Evolutionary conservation across 83 land plant genomes (phyloP).

Genomic region (Larix sibirica): DNA sequence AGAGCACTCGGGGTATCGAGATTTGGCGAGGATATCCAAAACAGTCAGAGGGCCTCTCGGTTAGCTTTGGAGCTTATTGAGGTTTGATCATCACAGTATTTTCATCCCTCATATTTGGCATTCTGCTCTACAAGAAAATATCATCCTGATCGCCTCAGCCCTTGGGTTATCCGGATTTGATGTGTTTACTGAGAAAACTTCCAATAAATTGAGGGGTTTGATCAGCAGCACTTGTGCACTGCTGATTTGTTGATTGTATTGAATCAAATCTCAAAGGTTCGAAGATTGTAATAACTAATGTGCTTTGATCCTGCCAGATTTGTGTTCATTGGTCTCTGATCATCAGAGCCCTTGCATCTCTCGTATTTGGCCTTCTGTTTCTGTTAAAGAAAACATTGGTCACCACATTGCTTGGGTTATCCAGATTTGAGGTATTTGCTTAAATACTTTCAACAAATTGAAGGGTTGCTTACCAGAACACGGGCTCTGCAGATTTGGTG

Average conservation of each 20-base stretch:
- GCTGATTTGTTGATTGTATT: not conserved
- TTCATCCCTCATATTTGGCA: not conserved
- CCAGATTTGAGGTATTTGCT: too few relatives aligned
- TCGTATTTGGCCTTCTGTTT: not conserved
- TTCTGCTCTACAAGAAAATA: not conserved
- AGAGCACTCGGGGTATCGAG: too few relatives aligned
- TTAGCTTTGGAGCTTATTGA: not conserved
- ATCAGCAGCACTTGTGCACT: not conserved
- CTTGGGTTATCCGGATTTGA: too few relatives aligned
- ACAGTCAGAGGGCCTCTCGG: too few relatives aligned
- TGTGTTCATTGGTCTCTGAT: not conserved
- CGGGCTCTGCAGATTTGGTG: not conserved
- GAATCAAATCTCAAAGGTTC: too few relatives aligned
- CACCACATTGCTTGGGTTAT: too few relatives aligned
- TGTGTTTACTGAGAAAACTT: too few relatives aligned
- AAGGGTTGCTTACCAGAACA: not conserved
- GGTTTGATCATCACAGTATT: not conserved
- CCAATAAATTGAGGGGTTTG: not conserved
- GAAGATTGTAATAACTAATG: conserved; percentile 1
- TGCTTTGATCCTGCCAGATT: not conserved
- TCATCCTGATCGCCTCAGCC: too few relatives aligned
- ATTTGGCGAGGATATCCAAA: too few relatives aligned
- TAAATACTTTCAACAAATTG: not conserved
- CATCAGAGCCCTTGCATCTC: not conserved
- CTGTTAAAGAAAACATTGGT: not conserved